Evolutionary conservation across 495 filamentous ascomycete genomes (phyloP).

Genomic region (Mytilinidion resinicola): DNA sequence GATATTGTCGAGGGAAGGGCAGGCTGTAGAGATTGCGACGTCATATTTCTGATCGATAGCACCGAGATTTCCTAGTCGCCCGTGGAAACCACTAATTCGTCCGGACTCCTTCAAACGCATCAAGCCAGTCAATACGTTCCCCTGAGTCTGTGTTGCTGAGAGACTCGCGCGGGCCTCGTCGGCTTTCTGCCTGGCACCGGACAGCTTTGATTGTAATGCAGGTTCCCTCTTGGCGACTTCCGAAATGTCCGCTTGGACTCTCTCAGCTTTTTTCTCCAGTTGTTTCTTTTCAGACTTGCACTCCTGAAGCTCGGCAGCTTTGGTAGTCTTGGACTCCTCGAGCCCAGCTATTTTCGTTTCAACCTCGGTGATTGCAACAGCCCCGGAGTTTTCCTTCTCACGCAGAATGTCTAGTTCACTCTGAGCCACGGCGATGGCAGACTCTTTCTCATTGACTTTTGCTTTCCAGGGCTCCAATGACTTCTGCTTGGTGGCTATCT

Average conservation of each 20-base stretch:
- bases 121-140: constrained; percentile 82
- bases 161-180: constrained; percentile 90
- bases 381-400: constrained; percentile 80
- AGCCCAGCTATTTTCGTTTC: constrained; percentile 69
- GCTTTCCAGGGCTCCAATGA: constrained; percentile 93
- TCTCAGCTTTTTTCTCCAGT: constrained; percentile 66
- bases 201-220: constrained; percentile 70
- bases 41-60: constrained; percentile 92
- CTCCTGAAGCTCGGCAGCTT: constrained; percentile 68
- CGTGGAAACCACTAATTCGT: constrained; percentile 93
- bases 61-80: constrained; percentile 90
- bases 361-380: constrained; percentile 76
- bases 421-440: constrained; percentile 85
- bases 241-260: constrained; percentile 63
- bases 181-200: constrained; percentile 82
- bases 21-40: constrained; percentile 93
- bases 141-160: constrained; percentile 81
- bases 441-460: constrained; percentile 92
- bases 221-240: constrained; percentile 71
- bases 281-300: constrained; percentile 63
- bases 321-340: constrained; percentile 59
- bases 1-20: constrained; percentile 83
- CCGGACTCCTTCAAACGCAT: constrained; percentile 96
- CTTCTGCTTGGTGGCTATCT: constrained; percentile 89
- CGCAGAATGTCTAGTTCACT: constrained; percentile 86